Base-by-base conservation (phyloP, 1,139 yeast genomes). In the Pichia inconspicua region DNA sequence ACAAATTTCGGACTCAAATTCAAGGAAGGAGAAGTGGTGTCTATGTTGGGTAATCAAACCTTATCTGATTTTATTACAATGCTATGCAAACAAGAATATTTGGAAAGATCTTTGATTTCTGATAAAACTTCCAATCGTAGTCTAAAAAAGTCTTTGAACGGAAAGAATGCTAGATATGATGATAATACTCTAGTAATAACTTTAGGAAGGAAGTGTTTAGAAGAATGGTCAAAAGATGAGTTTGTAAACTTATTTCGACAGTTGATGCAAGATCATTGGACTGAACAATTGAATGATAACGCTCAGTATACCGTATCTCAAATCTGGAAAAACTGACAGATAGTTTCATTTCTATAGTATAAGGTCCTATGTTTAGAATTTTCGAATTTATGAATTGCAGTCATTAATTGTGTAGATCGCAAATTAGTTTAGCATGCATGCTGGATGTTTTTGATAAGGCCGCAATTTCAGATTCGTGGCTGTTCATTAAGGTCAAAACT, bases 121-220 rank as follows among this genome's bases (percentile, higher is more conserved):
- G 42, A 41, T 43, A 28, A 45, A 15, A 35, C 28, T 15, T 19
- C 25, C 28, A 22, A 19, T n/a, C 32, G 28, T 19, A 49, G 52
- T 14, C 49, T 52, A 17, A 55, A 50, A 17, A 19, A 48, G 51
- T 25, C 15, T 12, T 12, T 52, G 35, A 38, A 50, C 45, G 28
- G 51, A 4, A 47, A 41, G 28, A 41, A 32, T 35, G 43, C 43
- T 3, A 58, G 47, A 8, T 56, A 59, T n/a, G 59, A 56, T 30
- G 70, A 67, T 27, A 64, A 60, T 15, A 52, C 66, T 39, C 58
- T 68, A 6, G 67, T 68, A 36, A 63, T 65, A 40, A 58, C 58
- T 6, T 47, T 70, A 11, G 75, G 74, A 2, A 57, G 72, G 50
- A 52, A 73, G 37, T 60, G 68, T 1, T 47, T 60, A 27, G 51